These are phyloP conservation scores for Candida chauliodis DNA, from an alignment of 805 yeast species.

Conservation along the genomic window DNA sequence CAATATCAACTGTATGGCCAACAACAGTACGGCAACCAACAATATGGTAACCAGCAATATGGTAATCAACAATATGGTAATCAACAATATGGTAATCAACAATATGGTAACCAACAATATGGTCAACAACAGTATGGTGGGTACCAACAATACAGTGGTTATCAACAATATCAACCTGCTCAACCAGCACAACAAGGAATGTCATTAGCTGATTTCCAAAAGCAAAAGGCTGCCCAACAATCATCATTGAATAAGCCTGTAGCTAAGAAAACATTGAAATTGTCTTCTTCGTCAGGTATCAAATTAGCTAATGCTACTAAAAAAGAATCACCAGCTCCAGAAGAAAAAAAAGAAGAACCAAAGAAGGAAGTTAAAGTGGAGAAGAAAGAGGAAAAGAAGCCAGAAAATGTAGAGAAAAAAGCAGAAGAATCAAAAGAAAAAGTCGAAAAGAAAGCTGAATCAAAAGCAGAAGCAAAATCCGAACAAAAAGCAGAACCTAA, in stretches of 20 bases:
- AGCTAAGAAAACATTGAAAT: constrained; percentile 66
- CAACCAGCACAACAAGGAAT: constrained; percentile 33
- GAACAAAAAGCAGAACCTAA: constrained; percentile 15
- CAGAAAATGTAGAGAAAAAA: constrained; percentile 15
- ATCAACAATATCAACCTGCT: constrained; percentile 17
- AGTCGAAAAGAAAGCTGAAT: constrained; percentile 15
- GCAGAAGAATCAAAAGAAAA: constrained; percentile 23
- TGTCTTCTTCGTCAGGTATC: constrained; percentile 62
- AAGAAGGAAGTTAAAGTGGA: constrained; percentile 13
- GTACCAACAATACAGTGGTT: constrained; percentile 16
- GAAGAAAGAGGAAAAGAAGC: constrained; percentile 19
- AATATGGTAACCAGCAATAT: constrained; percentile 18
- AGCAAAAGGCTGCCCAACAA: constrained; percentile 50
- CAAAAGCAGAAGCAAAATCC: constrained; percentile 11
- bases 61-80: constrained; percentile 22
- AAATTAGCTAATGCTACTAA: constrained; percentile 56
- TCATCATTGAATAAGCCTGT: constrained; percentile 48
- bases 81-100: constrained; percentile 14
- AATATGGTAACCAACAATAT: constrained; percentile 12
- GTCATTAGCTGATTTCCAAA: constrained; percentile 81
- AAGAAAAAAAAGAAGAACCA: constrained; percentile 17
- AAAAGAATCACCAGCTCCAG: constrained; percentile 22
- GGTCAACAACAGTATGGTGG: constrained; percentile 18
- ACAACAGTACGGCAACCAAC: constrained; percentile 22
- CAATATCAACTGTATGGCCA: constrained; percentile 17